Base-by-base conservation (phyloP, 2,329 filamentous ascomycete species). In the Nakataea oryzae region DNA sequence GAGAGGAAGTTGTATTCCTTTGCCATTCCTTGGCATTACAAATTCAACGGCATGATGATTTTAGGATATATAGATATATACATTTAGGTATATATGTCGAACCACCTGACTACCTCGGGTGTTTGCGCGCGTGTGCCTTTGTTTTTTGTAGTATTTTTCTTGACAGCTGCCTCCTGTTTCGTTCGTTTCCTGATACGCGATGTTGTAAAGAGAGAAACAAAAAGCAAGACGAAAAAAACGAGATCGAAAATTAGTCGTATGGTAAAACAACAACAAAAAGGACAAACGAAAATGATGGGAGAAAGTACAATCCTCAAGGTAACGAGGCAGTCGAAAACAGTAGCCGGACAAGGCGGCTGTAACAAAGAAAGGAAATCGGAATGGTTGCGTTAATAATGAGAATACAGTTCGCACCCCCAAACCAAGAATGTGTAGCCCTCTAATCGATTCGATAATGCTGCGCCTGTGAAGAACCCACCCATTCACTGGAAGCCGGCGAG, bases 371-470 rank as follows among this genome's bases (percentile, higher is more conserved):
- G 4, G 12, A 2, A 32, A n/a, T n/a, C n/a, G n/a, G n/a, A n/a
- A n/a, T n/a, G n/a, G n/a, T n/a, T 27, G 26, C 13, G 21, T 56
- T 27, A 11, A 3, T n/a, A 6, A 24, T 3, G 28, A 56, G 54
- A 56, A 56, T 13, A 63, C 58, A 63, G 60, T 61, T 28, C 29
- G 24, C 47, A 29, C 17, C 21, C 41, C 29, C 41, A 24, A 50
- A 17, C 21, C 41, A 24, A 50, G 7, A n/a, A 50, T 9, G 21
- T 50, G 21, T n/a, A n/a, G n/a, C 3, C 17, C 21, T 50, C 41
- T 50, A 50, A n/a, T 50, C 7, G 41, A 50, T 50, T 50, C 6
- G 24, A n/a, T n/a, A 50, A 47, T 6, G 11, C 21, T 21, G 34
- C 34, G 34, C 34, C 34, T 47, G 14, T 47, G 34, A 47, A 11